phyloP scores from a whole-genome alignment of 2,329 filamentous ascomycete species.

The Ustulina deusta region DNA sequence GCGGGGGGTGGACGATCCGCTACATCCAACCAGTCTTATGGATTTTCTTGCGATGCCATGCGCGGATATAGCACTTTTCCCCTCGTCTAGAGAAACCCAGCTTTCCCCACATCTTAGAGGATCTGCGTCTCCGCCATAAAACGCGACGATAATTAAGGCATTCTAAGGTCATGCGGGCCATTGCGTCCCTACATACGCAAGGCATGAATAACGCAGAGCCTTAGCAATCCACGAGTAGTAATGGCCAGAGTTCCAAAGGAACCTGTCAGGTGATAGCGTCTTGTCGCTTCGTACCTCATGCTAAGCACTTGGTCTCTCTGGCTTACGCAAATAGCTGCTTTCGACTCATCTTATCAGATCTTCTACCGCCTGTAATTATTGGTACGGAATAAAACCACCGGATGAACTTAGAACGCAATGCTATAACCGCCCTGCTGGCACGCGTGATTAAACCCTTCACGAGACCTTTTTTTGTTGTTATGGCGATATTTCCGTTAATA shows the following conservation, averaged over 20 bases:
- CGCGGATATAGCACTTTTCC: conserved; percentile 16
- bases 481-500: conserved; percentile 1
- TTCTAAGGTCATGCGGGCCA: conserved; percentile 24
- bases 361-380: conserved; percentile 3
- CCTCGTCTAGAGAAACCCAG: conserved; percentile 10
- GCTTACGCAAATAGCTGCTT: not conserved
- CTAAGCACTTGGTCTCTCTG: not conserved
- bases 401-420: conserved; percentile 14
- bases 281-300: conserved; percentile 8
- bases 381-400: conserved; percentile 7
- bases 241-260: not conserved
- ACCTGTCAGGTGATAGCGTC: conserved; percentile 23
- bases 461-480: not conserved
- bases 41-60: conserved; percentile 22
- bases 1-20: conserved; percentile 26
- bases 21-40: conserved; percentile 22
- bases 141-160: conserved; percentile 23
- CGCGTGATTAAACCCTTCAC: not conserved
- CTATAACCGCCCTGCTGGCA: conserved; percentile 2
- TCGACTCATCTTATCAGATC: not conserved
- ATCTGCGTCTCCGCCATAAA: conserved; percentile 30
- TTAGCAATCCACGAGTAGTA: conserved; percentile 5
- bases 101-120: conserved; percentile 16
- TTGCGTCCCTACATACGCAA: conserved; percentile 11
- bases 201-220: conserved; percentile 20